Evolutionary conservation across 345 rosid genomes (phyloP), one percentile per base, ranked within the genome.

Genomic region (Theobroma cacao): DNA sequence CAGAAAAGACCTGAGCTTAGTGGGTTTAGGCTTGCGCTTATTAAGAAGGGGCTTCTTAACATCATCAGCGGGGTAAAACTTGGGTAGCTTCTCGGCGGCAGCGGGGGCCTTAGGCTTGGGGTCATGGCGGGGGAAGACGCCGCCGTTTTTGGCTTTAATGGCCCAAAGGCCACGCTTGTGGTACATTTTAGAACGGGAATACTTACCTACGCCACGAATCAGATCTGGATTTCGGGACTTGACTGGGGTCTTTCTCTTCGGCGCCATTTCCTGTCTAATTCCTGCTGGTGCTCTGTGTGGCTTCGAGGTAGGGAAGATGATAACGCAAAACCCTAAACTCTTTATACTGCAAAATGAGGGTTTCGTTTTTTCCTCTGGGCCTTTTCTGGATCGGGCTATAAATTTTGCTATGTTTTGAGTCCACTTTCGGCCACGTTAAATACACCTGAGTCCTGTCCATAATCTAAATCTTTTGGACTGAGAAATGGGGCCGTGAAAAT

Each of bases 141-240:
- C 95, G 74, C 98, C 98, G 60, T 95, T 86, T 77, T 93, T 91
- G 18, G 93, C 97, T 91, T 91, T 93, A 66, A 90, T 85, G 1
- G 93, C 93, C 93, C 93, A 88, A 63, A 88, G 80, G 33, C 93
- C 91, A 2, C 91, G 79, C 84, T 88, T 90, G 83, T 87, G 91
- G 83, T 90, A 90, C 91, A 90, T 88, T 77, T 84, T 76, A 4
- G 90, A 88, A 36, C 91, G 77, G 1, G 93, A 90, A 80, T 78
- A 88, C 80, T 88, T 85, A 5, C 93, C 89, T 1, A 86, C 78
- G 4, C 90, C 89, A 40, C 87, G 86, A 72, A 88, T 56, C 3
- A 90, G 84, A 8, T 88, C 88, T 10, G 90, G 89, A 79, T 90
- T 90, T 24, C 93, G 67, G 87, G 75, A 81, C 0, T 74, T 82